Conservation (phyloP, 768 basidiomycete species). For the Boletus huronensis region DNA sequence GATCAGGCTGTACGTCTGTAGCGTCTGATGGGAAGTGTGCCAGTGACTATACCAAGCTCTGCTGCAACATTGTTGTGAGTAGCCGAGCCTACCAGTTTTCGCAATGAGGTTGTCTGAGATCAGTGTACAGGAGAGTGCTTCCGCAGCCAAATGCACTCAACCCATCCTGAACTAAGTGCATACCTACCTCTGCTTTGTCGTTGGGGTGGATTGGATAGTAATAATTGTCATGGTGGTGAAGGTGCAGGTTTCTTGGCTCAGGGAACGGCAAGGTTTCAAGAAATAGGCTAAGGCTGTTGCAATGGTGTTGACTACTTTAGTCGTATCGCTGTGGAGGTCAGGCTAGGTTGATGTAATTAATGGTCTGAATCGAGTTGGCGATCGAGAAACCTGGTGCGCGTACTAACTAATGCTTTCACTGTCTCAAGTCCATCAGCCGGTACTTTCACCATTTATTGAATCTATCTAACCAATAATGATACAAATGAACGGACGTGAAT, state of each 20-base stretch:
- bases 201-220: not conserved
- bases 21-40: not conserved
- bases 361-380: too few relatives aligned
- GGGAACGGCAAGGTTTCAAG: too few relatives aligned
- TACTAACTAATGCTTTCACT: not conserved
- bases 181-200: not conserved
- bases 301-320: too few relatives aligned
- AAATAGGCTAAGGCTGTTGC: too few relatives aligned
- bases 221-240: too few relatives aligned
- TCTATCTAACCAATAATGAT: conserved; percentile 12
- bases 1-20: not conserved
- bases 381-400: too few relatives aligned
- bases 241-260: too few relatives aligned
- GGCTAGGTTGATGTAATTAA: too few relatives aligned
- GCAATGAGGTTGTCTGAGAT: not conserved
- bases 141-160: not conserved
- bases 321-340: too few relatives aligned
- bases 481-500: conserved; percentile 7
- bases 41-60: conserved; percentile 1
- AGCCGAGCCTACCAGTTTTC: too few relatives aligned
- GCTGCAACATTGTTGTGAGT: conserved; percentile 8
- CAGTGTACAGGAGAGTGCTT: not conserved
- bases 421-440: not conserved
- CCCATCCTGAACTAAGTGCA: not conserved
- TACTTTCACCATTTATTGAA: not conserved